Evolutionary conservation across 805 yeast species (phyloP).

Genomic region (Candida patagonica): DNA sequence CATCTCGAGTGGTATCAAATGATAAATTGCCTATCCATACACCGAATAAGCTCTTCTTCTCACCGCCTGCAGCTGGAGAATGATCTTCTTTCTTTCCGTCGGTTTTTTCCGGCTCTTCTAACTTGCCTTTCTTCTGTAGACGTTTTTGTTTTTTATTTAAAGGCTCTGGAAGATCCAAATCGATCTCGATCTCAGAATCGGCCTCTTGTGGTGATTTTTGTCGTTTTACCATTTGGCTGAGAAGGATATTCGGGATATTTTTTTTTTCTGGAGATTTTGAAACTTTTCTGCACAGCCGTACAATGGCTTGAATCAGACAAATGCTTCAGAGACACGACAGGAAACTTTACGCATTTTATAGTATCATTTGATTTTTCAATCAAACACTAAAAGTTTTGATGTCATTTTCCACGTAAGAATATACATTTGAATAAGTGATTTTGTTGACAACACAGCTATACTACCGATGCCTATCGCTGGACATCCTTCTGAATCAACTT

Average conservation of each 20-base stretch:
- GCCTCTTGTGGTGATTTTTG: neutral
- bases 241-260: neutral
- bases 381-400: neutral
- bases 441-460: neutral
- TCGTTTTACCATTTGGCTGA: neutral
- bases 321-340: neutral
- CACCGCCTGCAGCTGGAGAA: conserved; percentile 21
- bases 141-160: conserved; percentile 88
- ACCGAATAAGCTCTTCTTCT: conserved; percentile 43
- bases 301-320: no score
- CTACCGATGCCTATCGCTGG: neutral
- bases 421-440: no score
- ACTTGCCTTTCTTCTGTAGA: conserved; percentile 56
- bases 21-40: conserved; percentile 95
- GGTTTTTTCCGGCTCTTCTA: conserved; percentile 28
- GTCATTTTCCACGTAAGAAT: no score
- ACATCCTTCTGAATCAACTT: conserved; percentile 29
- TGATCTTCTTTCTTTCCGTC: conserved; percentile 23
- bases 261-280: neutral
- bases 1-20: conserved; percentile 73
- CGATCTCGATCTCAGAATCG: conserved; percentile 33
- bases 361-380: neutral
- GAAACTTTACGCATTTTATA: neutral
- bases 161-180: conserved; percentile 55
- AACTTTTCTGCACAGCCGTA: no score